Percentiles rank a stretch among this genome's conserved stretches.
Conservation (phyloP, 345 rosid species). For the Crucihimalaya himalaica region DNA sequence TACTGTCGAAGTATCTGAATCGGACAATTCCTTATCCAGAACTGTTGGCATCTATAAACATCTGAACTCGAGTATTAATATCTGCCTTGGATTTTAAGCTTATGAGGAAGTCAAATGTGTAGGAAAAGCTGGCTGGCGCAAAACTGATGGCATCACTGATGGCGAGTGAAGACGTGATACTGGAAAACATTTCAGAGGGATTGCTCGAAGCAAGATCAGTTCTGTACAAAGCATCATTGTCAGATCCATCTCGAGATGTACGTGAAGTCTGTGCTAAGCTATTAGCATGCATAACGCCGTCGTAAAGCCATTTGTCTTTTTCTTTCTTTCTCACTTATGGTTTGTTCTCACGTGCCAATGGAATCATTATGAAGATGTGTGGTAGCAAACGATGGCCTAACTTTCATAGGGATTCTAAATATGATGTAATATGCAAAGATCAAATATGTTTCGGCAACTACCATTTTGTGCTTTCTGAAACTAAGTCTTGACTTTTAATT, state of each 20-base stretch:
- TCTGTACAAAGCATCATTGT: constrained; percentile 49
- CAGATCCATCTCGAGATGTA: constrained; percentile 62
- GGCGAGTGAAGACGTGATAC: constrained; percentile 73
- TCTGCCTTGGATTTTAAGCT: constrained; percentile 12
- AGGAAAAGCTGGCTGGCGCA: constrained; percentile 86
- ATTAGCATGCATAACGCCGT: constrained; percentile 55
- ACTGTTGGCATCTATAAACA: not conserved
- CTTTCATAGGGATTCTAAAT: not conserved
- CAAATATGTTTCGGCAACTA: not conserved
- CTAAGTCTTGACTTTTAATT: not conserved
- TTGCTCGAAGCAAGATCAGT: constrained; percentile 70
- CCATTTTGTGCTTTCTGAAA: not conserved
- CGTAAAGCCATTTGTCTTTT: constrained; percentile 24
- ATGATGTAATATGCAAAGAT: not conserved
- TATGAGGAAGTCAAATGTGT: constrained; percentile 10
- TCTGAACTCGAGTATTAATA: constrained; percentile 7
- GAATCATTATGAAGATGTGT: constrained; percentile 9
- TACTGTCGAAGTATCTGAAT: not conserved
- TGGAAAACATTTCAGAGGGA: constrained; percentile 67
- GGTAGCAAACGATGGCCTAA: constrained; percentile 7
- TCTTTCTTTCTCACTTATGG: not conserved
- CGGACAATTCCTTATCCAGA: not conserved
- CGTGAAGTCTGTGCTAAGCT: constrained; percentile 61
- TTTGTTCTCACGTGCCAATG: constrained; percentile 6
- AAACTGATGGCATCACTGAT: constrained; percentile 84